Percentiles rank a stretch among this genome's conserved stretches.
These are phyloP conservation scores for Pezicula rhizophila DNA, from an alignment of 2,329 filamentous ascomycete species.

Conservation along the genomic window DNA sequence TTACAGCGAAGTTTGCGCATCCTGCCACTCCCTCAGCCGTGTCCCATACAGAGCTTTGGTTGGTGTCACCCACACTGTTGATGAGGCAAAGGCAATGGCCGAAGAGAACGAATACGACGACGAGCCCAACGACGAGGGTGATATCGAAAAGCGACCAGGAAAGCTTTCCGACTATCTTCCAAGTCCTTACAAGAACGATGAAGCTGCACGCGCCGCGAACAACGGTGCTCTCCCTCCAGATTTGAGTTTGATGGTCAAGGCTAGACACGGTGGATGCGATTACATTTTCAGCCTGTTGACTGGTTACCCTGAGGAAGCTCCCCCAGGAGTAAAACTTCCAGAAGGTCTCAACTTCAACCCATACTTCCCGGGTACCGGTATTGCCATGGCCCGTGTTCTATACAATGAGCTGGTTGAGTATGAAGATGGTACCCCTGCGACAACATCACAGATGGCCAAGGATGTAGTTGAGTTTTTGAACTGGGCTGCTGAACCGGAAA, in stretches of 20 bases:
- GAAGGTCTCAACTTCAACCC: conserved; percentile 99
- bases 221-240: conserved; percentile 96
- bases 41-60: conserved; percentile 91
- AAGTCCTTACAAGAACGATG: conserved; percentile 95
- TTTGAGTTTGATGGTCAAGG: conserved; percentile 97
- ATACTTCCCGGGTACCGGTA: conserved; percentile 98
- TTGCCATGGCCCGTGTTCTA: conserved; percentile 97
- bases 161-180: conserved; percentile 98
- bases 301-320: conserved; percentile 93
- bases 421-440: conserved; percentile 90
- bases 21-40: conserved; percentile 93
- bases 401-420: conserved; percentile 98
- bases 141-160: conserved; percentile 96
- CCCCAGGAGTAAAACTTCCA: conserved; percentile 78
- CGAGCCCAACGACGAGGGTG: conserved; percentile 95
- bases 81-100: conserved; percentile 94
- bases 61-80: conserved; percentile 86
- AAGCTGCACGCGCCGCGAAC: conserved; percentile 96
- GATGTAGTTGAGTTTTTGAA: conserved; percentile 98
- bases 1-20: conserved; percentile 96
- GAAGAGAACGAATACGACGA: conserved; percentile 98
- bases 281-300: conserved; percentile 98
- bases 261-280: conserved; percentile 92
- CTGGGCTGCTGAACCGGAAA: conserved; percentile 98
- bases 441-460: conserved; percentile 99